phyloP scores from a whole-genome alignment of 805 yeast species.

The Starmera caribaea region DNA sequence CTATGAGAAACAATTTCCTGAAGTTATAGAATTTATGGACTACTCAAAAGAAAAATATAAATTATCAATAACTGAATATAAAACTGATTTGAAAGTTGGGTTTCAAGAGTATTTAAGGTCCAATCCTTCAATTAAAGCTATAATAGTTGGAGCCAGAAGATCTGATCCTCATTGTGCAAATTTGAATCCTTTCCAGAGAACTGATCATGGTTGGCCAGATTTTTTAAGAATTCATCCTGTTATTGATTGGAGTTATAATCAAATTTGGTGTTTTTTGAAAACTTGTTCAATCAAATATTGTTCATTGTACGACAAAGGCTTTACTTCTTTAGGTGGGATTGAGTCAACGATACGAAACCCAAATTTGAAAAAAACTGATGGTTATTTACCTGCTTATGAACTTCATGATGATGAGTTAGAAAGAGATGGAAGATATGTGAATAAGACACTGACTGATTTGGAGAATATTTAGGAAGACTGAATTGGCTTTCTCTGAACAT shows the following conservation, averaged over 20 bases:
- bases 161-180: conserved; percentile 76
- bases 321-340: conserved; percentile 82
- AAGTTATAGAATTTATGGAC: conserved; percentile 57
- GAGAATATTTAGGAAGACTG: too few relatives aligned
- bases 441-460: too few relatives aligned
- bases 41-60: conserved; percentile 44
- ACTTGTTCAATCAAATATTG: conserved; percentile 60
- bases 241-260: conserved; percentile 75
- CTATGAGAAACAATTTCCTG: conserved; percentile 61
- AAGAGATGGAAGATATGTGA: conserved; percentile 28
- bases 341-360: conserved; percentile 69
- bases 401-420: conserved; percentile 55
- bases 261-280: conserved; percentile 77
- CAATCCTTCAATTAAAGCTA: conserved; percentile 51
- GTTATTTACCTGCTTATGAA: conserved; percentile 44
- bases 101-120: conserved; percentile 48
- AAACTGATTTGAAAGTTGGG: conserved; percentile 49
- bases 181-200: conserved; percentile 52
- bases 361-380: conserved; percentile 24
- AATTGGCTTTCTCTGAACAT: too few relatives aligned
- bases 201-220: conserved; percentile 89
- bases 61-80: conserved; percentile 34
- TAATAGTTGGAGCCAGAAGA: conserved; percentile 80
- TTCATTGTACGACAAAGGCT: conserved; percentile 68
- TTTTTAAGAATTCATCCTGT: conserved; percentile 83